Conservation (phyloP, 306 rosid species). For the Begonia loranthoides region DNA sequence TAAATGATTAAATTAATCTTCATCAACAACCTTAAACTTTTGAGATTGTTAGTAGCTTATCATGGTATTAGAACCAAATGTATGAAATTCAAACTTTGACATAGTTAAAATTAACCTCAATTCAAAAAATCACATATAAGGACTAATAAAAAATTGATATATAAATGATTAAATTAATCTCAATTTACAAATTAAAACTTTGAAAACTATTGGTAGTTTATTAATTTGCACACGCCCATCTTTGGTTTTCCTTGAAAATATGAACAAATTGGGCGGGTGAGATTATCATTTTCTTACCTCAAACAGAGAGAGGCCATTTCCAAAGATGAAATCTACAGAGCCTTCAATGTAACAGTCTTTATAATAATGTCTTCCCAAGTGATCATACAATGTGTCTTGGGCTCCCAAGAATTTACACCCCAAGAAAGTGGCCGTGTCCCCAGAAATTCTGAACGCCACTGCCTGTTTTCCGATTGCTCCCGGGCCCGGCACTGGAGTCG, state of each 20-base stretch:
- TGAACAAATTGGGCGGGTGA: too few relatives aligned
- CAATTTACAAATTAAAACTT: too few relatives aligned
- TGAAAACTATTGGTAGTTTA: too few relatives aligned
- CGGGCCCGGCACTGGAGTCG: conserved; percentile 64
- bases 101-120: too few relatives aligned
- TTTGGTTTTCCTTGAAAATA: too few relatives aligned
- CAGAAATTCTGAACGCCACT: conserved; percentile 89
- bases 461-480: conserved; percentile 87
- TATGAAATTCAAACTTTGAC: too few relatives aligned
- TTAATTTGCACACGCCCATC: too few relatives aligned
- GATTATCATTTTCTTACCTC: conserved; percentile 33
- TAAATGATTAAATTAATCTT: background rate
- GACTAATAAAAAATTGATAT: too few relatives aligned
- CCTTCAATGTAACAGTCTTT: conserved; percentile 96
- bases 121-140: too few relatives aligned
- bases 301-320: conserved; percentile 67
- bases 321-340: conserved; percentile 98
- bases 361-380: conserved; percentile 81
- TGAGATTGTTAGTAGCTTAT: too few relatives aligned
- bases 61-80: too few relatives aligned
- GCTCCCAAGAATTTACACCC: conserved; percentile 87
- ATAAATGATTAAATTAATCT: too few relatives aligned
- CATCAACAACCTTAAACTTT: background rate
- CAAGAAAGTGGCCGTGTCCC: conserved; percentile 63
- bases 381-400: conserved; percentile 91